Evolutionary conservation across 1,139 yeast species (phyloP).

Genomic region (Yamadazyma blattariae): DNA sequence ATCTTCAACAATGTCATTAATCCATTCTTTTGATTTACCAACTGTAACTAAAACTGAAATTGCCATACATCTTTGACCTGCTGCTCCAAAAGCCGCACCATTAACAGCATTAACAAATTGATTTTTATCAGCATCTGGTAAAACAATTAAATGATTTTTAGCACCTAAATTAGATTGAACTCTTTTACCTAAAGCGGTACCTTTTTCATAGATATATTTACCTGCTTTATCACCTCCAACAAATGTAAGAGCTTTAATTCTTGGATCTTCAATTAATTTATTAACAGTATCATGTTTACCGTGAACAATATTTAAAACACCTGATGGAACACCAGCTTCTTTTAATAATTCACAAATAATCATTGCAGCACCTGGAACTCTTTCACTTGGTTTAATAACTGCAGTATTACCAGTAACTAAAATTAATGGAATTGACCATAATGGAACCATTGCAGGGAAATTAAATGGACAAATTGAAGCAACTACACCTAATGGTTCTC

Average conservation of each 20-base stretch:
- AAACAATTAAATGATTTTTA: slow-evolving; percentile 70
- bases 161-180: slow-evolving; percentile 81
- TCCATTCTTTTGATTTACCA: slow-evolving; percentile 67
- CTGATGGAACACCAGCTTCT: slow-evolving; percentile 78
- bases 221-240: slow-evolving; percentile 82
- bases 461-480: slow-evolving; percentile 76
- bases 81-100: slow-evolving; percentile 85
- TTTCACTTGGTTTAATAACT: slow-evolving; percentile 74
- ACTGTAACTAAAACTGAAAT: slow-evolving; percentile 75
- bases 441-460: slow-evolving; percentile 85
- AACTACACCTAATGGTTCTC: slow-evolving; percentile 63
- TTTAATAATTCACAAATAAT: slow-evolving; percentile 71
- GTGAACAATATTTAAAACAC: slow-evolving; percentile 72
- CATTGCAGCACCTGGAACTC: slow-evolving; percentile 79
- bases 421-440: slow-evolving; percentile 77
- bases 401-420: slow-evolving; percentile 79
- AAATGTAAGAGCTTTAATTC: slow-evolving; percentile 75
- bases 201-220: slow-evolving; percentile 65
- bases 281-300: slow-evolving; percentile 78
- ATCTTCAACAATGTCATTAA: slow-evolving; percentile 55
- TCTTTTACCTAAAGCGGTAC: slow-evolving; percentile 68
- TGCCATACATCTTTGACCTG: slow-evolving; percentile 87
- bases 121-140: slow-evolving; percentile 69
- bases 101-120: slow-evolving; percentile 66
- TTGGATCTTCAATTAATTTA: slow-evolving; percentile 69